Conservation (phyloP, 352 stramenopile genomes). For the Globisporangium viniferum region DNA sequence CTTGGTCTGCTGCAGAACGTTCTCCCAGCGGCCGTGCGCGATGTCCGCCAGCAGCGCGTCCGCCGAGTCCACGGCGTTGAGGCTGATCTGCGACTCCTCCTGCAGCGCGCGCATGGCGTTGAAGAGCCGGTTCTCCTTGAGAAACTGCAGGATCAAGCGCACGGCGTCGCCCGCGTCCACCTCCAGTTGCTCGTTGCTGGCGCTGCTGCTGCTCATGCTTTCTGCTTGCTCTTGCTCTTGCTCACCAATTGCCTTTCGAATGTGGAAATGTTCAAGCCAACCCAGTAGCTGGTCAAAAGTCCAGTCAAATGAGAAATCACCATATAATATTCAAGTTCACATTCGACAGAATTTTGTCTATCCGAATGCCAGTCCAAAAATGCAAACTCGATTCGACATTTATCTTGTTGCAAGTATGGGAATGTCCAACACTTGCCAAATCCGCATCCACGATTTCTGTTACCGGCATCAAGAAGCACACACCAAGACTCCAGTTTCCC, state of each 20-base stretch:
- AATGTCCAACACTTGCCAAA: not conserved
- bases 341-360: not conserved
- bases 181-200: conserved; percentile 34
- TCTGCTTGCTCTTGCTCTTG: not conserved
- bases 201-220: conserved; percentile 8
- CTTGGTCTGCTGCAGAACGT: conserved; percentile 86
- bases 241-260: not conserved
- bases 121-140: conserved; percentile 89
- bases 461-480: not conserved
- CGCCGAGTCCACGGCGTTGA: conserved; percentile 86
- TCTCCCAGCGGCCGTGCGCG: conserved; percentile 81
- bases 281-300: not conserved
- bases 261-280: not conserved
- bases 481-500: too few species aligned
- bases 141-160: conserved; percentile 90
- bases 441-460: not conserved
- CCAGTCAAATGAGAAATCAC: not conserved
- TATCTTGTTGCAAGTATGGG: not conserved
- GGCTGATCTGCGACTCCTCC: conserved; percentile 82
- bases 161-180: conserved; percentile 79
- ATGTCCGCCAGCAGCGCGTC: conserved; percentile 83
- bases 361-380: not conserved
- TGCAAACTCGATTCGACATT: not conserved
- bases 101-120: conserved; percentile 80
- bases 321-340: not conserved